phyloP scores from a whole-genome alignment of 257 asterid species.

The Mentha longifolia region DNA sequence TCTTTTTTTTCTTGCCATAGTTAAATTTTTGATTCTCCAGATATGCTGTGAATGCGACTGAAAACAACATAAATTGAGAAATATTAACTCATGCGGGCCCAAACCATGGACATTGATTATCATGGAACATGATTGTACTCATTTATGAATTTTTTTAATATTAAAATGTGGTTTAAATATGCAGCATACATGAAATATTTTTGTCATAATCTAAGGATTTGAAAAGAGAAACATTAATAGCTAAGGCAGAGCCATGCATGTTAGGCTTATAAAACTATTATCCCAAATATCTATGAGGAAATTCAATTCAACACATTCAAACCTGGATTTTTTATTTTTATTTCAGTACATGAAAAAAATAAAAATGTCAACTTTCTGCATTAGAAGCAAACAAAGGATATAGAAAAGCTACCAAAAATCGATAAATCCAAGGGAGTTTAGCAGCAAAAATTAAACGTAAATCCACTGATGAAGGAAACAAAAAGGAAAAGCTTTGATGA shows the following conservation, averaged over 20 bases:
- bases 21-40: conserved; percentile 25
- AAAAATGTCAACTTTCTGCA: background rate
- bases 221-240: background rate
- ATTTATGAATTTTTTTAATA: conserved; percentile 28
- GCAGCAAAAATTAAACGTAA: background rate
- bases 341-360: background rate
- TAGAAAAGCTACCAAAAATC: background rate
- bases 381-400: conserved; percentile 11
- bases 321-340: no score
- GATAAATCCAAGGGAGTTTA: background rate
- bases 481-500: background rate
- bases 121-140: conserved; percentile 37
- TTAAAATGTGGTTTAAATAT: background rate
- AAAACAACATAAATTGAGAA: conserved; percentile 30
- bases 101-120: conserved; percentile 27
- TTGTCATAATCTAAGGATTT: background rate
- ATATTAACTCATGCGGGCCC: conserved; percentile 46
- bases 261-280: background rate
- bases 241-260: conserved; percentile 31
- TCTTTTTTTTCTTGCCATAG: background rate
- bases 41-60: conserved; percentile 36
- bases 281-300: background rate
- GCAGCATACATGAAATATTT: conserved; percentile 1
- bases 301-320: background rate
- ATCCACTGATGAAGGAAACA: background rate